Evolutionary conservation across 495 filamentous ascomycete species (phyloP).

Genomic region (Xylaria palmicola): DNA sequence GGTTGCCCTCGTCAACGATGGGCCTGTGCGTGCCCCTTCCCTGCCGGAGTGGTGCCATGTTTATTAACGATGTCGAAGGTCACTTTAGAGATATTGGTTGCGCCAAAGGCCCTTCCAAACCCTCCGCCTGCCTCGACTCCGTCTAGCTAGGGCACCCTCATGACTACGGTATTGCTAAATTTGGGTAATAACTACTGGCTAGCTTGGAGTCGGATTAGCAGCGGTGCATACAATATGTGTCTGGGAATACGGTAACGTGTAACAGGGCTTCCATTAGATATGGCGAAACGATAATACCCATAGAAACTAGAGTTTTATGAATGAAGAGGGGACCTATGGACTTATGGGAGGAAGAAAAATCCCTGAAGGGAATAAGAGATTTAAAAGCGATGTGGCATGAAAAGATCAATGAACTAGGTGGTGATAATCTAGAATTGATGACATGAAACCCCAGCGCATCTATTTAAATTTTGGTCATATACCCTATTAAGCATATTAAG

Average conservation of each 20-base stretch:
- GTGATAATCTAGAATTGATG: neutral
- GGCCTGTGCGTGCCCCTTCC: constrained; percentile 67
- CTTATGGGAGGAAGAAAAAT: no score
- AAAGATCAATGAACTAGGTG: no score
- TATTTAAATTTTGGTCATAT: no score
- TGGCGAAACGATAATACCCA: neutral
- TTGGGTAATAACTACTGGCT: neutral
- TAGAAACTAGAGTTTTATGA: neutral
- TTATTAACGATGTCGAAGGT: constrained; percentile 26
- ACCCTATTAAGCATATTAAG: neutral
- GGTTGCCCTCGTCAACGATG: constrained; percentile 89
- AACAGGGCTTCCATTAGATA: neutral
- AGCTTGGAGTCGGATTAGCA: neutral
- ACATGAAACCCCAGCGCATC: neutral
- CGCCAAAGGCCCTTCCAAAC: constrained; percentile 41
- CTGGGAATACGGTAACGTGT: neutral
- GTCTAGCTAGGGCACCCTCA: neutral
- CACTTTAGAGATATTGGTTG: constrained; percentile 32
- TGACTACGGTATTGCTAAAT: no score
- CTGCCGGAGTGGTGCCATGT: constrained; percentile 14
- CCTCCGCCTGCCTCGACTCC: neutral
- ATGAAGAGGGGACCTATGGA: no score
- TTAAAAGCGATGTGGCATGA: no score
- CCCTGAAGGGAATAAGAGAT: no score
- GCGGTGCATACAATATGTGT: neutral